Evolutionary conservation across 768 basidiomycete species (phyloP).

Genomic region (Macrolepiota fuliginosa): DNA sequence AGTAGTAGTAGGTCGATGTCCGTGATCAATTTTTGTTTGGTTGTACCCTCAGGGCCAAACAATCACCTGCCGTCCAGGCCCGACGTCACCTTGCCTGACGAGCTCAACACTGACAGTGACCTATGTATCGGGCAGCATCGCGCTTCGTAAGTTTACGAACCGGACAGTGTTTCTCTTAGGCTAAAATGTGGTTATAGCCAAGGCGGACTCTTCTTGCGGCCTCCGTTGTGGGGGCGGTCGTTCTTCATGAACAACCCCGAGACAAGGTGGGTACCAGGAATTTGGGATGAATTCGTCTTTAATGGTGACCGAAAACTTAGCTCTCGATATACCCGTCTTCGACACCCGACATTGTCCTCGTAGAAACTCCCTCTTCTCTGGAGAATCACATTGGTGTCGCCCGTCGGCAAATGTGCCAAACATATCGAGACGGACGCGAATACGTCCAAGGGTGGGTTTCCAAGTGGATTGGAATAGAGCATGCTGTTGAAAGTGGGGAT

Average conservation of each 20-base stretch:
- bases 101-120: slow-evolving; percentile 5
- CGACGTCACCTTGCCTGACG: slow-evolving; percentile 12
- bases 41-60: slow-evolving; percentile 18
- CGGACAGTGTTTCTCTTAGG: neutral
- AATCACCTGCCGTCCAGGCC: slow-evolving; percentile 22
- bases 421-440: slow-evolving; percentile 55
- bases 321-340: slow-evolving; percentile 79
- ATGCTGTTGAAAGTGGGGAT: slow-evolving; percentile 75
- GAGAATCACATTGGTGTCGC: slow-evolving; percentile 74
- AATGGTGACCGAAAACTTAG: slow-evolving; percentile 35
- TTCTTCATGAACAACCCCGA: slow-evolving; percentile 25
- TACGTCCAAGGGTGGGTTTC: slow-evolving; percentile 72
- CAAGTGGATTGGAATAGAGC: slow-evolving; percentile 84
- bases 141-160: slow-evolving; percentile 23
- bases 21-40: neutral
- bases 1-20: neutral
- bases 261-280: slow-evolving; percentile 28
- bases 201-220: slow-evolving; percentile 32
- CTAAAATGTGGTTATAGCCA: slow-evolving; percentile 23
- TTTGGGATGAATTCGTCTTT: neutral
- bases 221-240: slow-evolving; percentile 29
- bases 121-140: slow-evolving; percentile 33
- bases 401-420: slow-evolving; percentile 56
- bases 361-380: slow-evolving; percentile 74
- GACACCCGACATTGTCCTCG: slow-evolving; percentile 61